Conservation (phyloP, 163 green algal species). For the Smithsoniella earleae region DNA sequence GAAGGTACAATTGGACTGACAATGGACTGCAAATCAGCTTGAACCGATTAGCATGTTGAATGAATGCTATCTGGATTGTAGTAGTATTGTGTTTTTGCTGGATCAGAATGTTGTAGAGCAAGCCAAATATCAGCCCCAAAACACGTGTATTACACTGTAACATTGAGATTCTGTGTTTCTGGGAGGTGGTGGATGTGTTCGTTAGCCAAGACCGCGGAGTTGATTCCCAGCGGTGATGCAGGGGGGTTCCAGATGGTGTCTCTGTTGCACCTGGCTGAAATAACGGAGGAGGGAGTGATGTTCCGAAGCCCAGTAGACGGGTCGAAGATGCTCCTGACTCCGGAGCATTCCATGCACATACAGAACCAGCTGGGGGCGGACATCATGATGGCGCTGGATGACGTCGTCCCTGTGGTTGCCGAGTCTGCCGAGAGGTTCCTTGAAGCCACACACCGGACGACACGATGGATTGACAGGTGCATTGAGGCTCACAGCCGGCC, state of each 20-base stretch:
- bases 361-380: constrained; percentile 76
- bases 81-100: too few relatives aligned
- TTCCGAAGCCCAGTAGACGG: constrained; percentile 86
- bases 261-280: constrained; percentile 82
- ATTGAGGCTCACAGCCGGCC: constrained; percentile 73
- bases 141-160: too few relatives aligned
- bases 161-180: too few relatives aligned
- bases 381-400: constrained; percentile 97
- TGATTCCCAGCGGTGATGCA: too few relatives aligned
- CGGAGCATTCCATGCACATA: constrained; percentile 80
- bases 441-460: constrained; percentile 87
- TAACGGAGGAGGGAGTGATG: constrained; percentile 82
- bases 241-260: constrained; percentile 72
- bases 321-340: constrained; percentile 81
- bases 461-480: constrained; percentile 92
- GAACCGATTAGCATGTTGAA: too few relatives aligned
- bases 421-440: constrained; percentile 56
- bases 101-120: too few relatives aligned
- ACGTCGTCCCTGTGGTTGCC: constrained; percentile 65
- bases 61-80: too few relatives aligned
- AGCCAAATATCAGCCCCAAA: too few relatives aligned
- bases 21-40: too few relatives aligned
- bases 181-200: too few relatives aligned
- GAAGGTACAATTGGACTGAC: too few relatives aligned
- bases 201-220: too few relatives aligned